A percentile compares a stretch with the other conserved stretches of the same genome.
Evolutionary conservation across 345 rosid species (phyloP).

Genomic region (Sonneratia caseolaris): DNA sequence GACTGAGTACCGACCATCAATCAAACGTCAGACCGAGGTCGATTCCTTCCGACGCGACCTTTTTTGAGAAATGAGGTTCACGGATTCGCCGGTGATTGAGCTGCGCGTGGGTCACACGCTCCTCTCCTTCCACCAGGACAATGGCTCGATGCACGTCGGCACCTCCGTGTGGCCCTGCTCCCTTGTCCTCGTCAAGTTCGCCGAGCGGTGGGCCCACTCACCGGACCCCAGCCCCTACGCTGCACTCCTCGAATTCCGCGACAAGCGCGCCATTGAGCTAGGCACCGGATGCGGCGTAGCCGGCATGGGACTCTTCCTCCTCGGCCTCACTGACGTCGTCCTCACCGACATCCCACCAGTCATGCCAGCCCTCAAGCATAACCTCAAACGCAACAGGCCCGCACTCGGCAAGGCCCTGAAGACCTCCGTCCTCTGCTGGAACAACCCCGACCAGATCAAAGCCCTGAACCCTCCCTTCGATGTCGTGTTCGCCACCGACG

Average conservation of each 20-base stretch:
- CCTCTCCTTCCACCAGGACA: conserved; percentile 77
- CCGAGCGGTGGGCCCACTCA: conserved; percentile 64
- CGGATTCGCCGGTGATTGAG: conserved; percentile 80
- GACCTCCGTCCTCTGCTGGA: conserved; percentile 58
- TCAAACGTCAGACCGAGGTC: neutral
- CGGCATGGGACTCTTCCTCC: conserved; percentile 72
- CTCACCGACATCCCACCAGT: conserved; percentile 84
- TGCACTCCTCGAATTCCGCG: conserved; percentile 48
- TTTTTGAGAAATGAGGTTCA: conserved; percentile 48
- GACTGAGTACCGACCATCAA: too few relatives aligned
- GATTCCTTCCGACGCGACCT: neutral
- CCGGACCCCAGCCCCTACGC: conserved; percentile 42
- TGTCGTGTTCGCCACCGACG: conserved; percentile 74
- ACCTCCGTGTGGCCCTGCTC: conserved; percentile 96
- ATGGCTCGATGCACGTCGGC: conserved; percentile 80
- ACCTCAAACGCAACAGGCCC: conserved; percentile 79
- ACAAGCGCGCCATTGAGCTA: conserved; percentile 60
- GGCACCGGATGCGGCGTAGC: conserved; percentile 90
- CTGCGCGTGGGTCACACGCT: conserved; percentile 43
- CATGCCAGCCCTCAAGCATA: conserved; percentile 87
- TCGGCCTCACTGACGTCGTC: conserved; percentile 64
- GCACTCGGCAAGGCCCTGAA: conserved; percentile 50
- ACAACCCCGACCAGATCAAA: conserved; percentile 46
- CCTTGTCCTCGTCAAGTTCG: conserved; percentile 79
- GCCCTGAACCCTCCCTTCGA: conserved; percentile 71